Base-by-base conservation (phyloP, 768 basidiomycete species). In the Suillus ampliporus region DNA sequence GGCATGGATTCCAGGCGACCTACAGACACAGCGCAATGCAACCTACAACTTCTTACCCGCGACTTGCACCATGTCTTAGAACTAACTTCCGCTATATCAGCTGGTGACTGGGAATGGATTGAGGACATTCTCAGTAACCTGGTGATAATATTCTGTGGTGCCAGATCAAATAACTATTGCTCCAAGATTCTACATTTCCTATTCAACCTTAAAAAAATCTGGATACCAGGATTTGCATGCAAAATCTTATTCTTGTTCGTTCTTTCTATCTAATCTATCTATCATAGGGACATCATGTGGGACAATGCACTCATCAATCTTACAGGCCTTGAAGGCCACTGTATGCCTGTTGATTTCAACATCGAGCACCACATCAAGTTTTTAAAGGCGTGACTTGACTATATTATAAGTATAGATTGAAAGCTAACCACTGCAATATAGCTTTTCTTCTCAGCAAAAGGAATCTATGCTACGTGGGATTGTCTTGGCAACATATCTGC, bases 291-390 rank as follows among this genome's bases (percentile, higher is more conserved):
- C 41, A 75, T 81, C 0, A 77, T 79, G 69, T 66, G 71, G 0
- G 77, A 80, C 56, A 75, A 69, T 26, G 74, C 76, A 71, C 64
- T 81, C 1, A 58, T 79, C 17, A 78, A 79, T 44, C 31, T 69
- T 0, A 71, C 72, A 0, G 78, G 79, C 0, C 58, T 74, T 1
- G 61, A 71, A 8, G 76, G 77, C 1, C 76, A 79, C 57, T 69
- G 61, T 2, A 80, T 80, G 77, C 64, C 62, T 0, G 68, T 79
- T 13, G 75, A 80, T 46, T 10, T 76, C 2, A 80, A 81, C 53
- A 78, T 80, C 1, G 74, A 80, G 41, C 79, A 81, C 61, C 48
- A 73, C 0, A 78, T 79, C 47, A 52, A 70, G 0, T 71, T 75
- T 60, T 47, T 78, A 0, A 80, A 78, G 75, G 74, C 75, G 10